Percentiles rank a stretch among this genome's conserved stretches.
These are phyloP conservation scores for Anethum foeniculum DNA, from an alignment of 140 eudicot species.

Conservation along the genomic window DNA sequence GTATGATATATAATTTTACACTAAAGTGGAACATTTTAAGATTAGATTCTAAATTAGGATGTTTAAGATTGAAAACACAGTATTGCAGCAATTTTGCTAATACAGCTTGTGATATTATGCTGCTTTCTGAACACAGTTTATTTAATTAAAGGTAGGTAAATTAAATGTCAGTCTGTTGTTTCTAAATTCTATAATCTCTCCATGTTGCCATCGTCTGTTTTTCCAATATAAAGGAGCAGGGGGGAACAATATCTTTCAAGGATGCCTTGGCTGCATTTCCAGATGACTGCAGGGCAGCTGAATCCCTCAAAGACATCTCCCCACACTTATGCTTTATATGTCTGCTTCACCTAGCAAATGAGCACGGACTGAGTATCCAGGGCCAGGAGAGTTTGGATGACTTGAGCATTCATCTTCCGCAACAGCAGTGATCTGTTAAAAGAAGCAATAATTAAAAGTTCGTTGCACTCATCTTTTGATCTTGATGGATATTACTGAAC, in stretches of 20 bases:
- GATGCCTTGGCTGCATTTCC: slow-evolving; percentile 50
- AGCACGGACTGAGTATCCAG: slow-evolving; percentile 67
- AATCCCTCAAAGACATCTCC: slow-evolving; percentile 51
- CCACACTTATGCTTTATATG: slow-evolving; percentile 89
- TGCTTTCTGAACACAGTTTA: neutral
- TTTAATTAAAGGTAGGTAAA: neutral
- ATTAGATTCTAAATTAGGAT: neutral
- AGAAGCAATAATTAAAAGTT: neutral
- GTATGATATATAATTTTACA: neutral
- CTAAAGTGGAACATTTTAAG: neutral
- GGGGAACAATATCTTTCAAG: slow-evolving; percentile 54
- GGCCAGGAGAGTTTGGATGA: slow-evolving; percentile 62
- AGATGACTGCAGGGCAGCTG: slow-evolving; percentile 40
- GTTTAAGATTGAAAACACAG: neutral
- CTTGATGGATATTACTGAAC: neutral
- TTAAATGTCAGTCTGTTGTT: neutral
- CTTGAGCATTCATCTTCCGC: slow-evolving; percentile 48
- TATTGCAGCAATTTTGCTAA: neutral
- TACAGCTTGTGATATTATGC: neutral
- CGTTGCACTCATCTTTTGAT: neutral
- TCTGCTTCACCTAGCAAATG: slow-evolving; percentile 80
- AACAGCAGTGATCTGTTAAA: neutral
- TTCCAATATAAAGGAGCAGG: slow-evolving; percentile 21
- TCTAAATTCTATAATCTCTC: neutral
- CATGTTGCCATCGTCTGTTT: neutral